Evolutionary conservation across 495 filamentous ascomycete species (phyloP).

Genomic region (Eremomyces bilateralis): DNA sequence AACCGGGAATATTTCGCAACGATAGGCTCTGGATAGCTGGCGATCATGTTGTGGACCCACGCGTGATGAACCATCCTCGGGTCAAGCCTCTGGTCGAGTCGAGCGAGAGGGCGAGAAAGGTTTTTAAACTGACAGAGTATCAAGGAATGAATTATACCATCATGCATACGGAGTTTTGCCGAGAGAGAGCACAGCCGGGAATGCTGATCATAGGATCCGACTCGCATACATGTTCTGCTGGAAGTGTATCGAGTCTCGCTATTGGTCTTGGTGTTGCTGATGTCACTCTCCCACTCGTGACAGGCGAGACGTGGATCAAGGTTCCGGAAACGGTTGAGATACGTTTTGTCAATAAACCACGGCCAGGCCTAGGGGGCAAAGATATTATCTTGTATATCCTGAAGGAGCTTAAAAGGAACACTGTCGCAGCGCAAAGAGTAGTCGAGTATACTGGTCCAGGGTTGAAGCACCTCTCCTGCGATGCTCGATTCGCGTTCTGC

Average conservation of each 20-base stretch:
- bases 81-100: constrained; percentile 18
- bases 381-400: constrained; percentile 27
- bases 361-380: constrained; percentile 24
- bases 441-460: constrained; percentile 26
- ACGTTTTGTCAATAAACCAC: constrained; percentile 16
- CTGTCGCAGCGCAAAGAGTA: constrained; percentile 23
- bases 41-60: constrained; percentile 26
- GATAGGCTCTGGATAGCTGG: constrained; percentile 28
- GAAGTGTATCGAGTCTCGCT: constrained; percentile 20
- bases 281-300: constrained; percentile 23
- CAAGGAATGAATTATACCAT: constrained; percentile 27
- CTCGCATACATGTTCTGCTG: constrained; percentile 27
- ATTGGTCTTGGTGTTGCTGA: constrained; percentile 27
- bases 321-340: constrained; percentile 24
- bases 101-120: constrained; percentile 17
- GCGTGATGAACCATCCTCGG: constrained; percentile 16
- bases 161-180: constrained; percentile 26
- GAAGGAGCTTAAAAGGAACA: constrained; percentile 23
- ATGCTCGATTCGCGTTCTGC: constrained; percentile 26
- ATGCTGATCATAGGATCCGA: constrained; percentile 26
- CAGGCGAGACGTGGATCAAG: constrained; percentile 26
- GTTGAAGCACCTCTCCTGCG: constrained; percentile 16
- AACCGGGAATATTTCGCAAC: constrained; percentile 24
- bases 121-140: constrained; percentile 26
- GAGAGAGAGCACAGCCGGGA: constrained; percentile 24